phyloP scores from a whole-genome alignment of 164 flowering plant genomes.

The Umbilicus rupestris region DNA sequence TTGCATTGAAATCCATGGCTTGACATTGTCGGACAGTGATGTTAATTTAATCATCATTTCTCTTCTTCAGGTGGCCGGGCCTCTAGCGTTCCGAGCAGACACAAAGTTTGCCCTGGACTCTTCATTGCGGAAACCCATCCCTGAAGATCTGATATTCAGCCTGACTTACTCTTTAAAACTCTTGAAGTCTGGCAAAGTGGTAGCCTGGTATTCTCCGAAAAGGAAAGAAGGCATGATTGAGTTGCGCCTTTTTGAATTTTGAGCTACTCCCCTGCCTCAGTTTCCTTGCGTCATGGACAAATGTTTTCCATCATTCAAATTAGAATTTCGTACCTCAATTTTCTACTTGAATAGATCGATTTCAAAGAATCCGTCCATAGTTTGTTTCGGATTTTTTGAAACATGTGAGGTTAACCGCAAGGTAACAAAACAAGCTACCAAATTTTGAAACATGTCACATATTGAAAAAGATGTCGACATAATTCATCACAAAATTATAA shows the following conservation, averaged over 20 bases:
- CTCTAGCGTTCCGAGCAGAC: constrained; percentile 66
- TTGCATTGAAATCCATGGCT: neutral
- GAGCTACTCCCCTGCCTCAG: neutral
- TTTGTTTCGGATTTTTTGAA: too few species aligned
- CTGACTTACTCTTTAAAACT: constrained; percentile 55
- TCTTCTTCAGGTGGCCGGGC: constrained; percentile 61
- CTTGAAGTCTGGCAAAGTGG: constrained; percentile 66
- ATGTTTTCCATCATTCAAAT: too few species aligned
- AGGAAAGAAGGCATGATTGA: constrained; percentile 97
- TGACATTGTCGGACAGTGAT: neutral
- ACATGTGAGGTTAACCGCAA: too few species aligned
- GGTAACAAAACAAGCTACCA: too few species aligned
- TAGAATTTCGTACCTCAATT: too few species aligned
- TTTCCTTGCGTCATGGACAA: neutral
- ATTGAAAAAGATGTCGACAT: too few species aligned
- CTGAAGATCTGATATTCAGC: constrained; percentile 69
- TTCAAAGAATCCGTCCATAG: too few species aligned
- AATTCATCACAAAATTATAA: too few species aligned
- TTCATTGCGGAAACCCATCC: constrained; percentile 20
- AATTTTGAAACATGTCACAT: too few species aligned
- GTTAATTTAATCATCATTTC: neutral
- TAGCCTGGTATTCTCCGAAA: constrained; percentile 91
- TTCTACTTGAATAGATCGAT: too few species aligned
- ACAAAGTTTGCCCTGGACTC: constrained; percentile 44
- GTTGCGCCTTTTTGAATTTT: constrained; percentile 72